Percentiles rank a stretch among this genome's conserved stretches.
phyloP scores from a whole-genome alignment of 2,329 filamentous ascomycete species.

The Rhynchosporium agropyri region DNA sequence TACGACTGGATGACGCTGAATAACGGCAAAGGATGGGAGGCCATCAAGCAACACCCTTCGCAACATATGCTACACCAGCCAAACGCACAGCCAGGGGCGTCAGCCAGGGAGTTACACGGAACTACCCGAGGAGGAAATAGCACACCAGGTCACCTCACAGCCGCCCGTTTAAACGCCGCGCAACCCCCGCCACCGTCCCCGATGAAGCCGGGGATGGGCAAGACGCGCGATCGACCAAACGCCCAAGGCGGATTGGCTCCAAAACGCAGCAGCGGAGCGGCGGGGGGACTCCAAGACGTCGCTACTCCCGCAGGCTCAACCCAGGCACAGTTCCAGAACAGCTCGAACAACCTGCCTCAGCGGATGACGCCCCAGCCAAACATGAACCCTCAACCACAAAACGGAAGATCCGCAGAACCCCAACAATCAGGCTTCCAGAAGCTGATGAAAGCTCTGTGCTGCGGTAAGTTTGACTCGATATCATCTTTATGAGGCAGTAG shows the following conservation, averaged over 20 bases:
- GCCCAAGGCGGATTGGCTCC: slow-evolving; percentile 71
- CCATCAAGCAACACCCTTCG: slow-evolving; percentile 68
- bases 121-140: slow-evolving; percentile 66
- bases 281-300: slow-evolving; percentile 73
- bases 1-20: slow-evolving; percentile 99
- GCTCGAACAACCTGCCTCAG: slow-evolving; percentile 80
- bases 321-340: slow-evolving; percentile 95
- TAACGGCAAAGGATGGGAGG: slow-evolving; percentile 88
- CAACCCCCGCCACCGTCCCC: slow-evolving; percentile 87
- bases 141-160: slow-evolving; percentile 64
- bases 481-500: slow-evolving; percentile 17
- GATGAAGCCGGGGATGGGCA: slow-evolving; percentile 76
- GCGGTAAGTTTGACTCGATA: slow-evolving; percentile 59
- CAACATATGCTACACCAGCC: slow-evolving; percentile 76
- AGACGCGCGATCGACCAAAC: slow-evolving; percentile 74
- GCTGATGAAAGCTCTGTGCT: slow-evolving; percentile 90
- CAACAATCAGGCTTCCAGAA: slow-evolving; percentile 87
- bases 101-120: slow-evolving; percentile 81
- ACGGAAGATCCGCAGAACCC: slow-evolving; percentile 62
- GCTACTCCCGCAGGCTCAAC: slow-evolving; percentile 87
- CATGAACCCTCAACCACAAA: slow-evolving; percentile 60
- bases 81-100: slow-evolving; percentile 77
- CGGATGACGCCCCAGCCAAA: slow-evolving; percentile 63
- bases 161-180: slow-evolving; percentile 90
- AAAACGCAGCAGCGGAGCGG: slow-evolving; percentile 74